phyloP scores from a whole-genome alignment of 495 filamentous ascomycete genomes.

The Astrocystis sublimbata region DNA sequence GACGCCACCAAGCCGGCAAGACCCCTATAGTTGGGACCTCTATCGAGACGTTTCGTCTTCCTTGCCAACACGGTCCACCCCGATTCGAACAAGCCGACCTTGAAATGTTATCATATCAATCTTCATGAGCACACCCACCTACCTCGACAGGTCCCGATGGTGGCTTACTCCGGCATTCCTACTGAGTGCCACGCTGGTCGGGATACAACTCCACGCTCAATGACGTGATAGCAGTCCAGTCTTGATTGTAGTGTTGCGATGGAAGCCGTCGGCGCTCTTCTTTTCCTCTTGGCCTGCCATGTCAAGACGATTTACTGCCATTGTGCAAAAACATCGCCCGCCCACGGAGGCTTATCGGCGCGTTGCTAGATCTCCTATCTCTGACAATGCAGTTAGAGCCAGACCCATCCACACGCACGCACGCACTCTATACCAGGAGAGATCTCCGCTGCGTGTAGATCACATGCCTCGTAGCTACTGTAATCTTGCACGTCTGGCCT shows the following conservation, averaged over 20 bases:
- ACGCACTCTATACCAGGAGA: background rate
- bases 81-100: background rate
- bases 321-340: background rate
- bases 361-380: slow-evolving; percentile 11
- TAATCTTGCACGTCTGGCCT: background rate
- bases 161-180: slow-evolving; percentile 14
- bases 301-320: slow-evolving; percentile 13
- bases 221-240: background rate
- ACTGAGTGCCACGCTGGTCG: slow-evolving; percentile 9
- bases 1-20: slow-evolving; percentile 14
- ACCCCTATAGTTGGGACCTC: slow-evolving; percentile 12
- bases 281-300: slow-evolving; percentile 13
- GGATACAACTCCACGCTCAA: slow-evolving; percentile 3
- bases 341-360: slow-evolving; percentile 13
- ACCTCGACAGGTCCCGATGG: slow-evolving; percentile 7
- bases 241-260: background rate
- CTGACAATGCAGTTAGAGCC: background rate
- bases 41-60: background rate
- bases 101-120: slow-evolving; percentile 14
- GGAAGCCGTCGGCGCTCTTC: background rate
- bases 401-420: background rate
- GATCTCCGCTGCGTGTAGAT: slow-evolving; percentile 8
- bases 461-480: background rate
- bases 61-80: background rate
- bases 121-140: background rate